These are phyloP conservation scores for Fusarium palustre DNA, from an alignment of 2,329 filamentous ascomycete species.

Conservation along the genomic window DNA sequence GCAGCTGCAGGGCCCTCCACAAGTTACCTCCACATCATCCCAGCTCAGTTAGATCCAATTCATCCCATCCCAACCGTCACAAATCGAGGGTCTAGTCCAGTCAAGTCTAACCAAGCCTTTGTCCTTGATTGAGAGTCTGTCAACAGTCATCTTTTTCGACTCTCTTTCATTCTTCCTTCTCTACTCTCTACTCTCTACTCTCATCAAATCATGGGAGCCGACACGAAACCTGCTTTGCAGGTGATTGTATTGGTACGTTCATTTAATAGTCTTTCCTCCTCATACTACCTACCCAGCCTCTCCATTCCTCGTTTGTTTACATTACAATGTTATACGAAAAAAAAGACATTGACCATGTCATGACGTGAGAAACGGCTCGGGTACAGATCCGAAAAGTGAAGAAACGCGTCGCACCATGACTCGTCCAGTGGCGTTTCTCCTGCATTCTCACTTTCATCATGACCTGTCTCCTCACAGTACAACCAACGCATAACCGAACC, in stretches of 20 bases:
- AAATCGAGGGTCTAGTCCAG: conserved; percentile 6
- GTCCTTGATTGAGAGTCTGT: conserved; percentile 15
- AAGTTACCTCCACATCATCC: conserved; percentile 6
- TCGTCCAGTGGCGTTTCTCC: conserved; percentile 19
- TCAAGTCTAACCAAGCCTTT: background rate
- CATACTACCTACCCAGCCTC: background rate
- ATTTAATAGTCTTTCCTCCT: background rate
- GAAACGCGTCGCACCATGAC: conserved; percentile 9
- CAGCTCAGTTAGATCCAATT: conserved; percentile 10
- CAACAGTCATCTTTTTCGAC: conserved; percentile 18
- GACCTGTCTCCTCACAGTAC: conserved; percentile 5
- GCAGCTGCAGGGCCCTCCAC: conserved; percentile 1
- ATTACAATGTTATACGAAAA: conserved; percentile 10
- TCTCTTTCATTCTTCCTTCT: conserved; percentile 4
- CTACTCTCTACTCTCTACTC: conserved; percentile 6
- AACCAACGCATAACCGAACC: background rate
- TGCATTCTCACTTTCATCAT: background rate
- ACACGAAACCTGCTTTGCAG: conserved; percentile 68
- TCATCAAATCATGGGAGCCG: conserved; percentile 40
- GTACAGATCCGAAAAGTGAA: conserved; percentile 9
- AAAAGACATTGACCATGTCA: background rate
- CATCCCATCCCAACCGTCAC: conserved; percentile 13
- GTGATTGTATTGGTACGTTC: conserved; percentile 78
- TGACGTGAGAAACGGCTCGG: conserved; percentile 9
- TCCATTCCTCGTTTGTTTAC: conserved; percentile 23